A percentile compares a stretch with the other conserved stretches of the same genome.
phyloP scores from a whole-genome alignment of 495 filamentous ascomycete genomes.

The Neurospora sp. region DNA sequence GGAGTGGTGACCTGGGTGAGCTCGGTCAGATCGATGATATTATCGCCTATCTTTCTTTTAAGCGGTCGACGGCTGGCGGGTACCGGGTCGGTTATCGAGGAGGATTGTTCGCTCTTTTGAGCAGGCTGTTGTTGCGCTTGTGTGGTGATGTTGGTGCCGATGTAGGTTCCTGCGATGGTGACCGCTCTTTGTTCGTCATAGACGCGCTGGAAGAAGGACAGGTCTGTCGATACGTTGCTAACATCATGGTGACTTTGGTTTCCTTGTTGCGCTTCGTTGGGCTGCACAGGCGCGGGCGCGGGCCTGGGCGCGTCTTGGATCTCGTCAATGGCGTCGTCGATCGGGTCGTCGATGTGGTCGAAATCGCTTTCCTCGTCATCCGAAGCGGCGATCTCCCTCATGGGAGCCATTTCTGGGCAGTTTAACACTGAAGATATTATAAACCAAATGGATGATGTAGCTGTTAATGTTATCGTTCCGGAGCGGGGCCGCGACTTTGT shows the following conservation, averaged over 20 bases:
- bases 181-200: constrained; percentile 13
- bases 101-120: not conserved
- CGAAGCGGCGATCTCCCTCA: constrained; percentile 21
- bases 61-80: constrained; percentile 1
- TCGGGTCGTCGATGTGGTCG: not conserved
- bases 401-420: constrained; percentile 9
- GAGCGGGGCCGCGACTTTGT: not conserved
- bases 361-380: constrained; percentile 21
- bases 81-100: constrained; percentile 11
- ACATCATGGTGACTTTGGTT: not conserved
- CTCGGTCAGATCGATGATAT: constrained; percentile 8
- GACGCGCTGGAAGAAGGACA: constrained; percentile 19
- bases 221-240: constrained; percentile 18
- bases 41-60: not conserved
- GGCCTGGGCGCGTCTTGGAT: not conserved
- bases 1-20: constrained; percentile 15
- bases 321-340: not conserved
- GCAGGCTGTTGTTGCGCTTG: not conserved
- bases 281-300: not conserved
- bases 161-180: not conserved
- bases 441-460: not conserved
- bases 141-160: not conserved
- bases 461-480: not conserved
- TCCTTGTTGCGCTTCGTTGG: not conserved
- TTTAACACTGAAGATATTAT: not conserved